These are phyloP conservation scores for Gymnopilus junonius DNA, from an alignment of 768 basidiomycete genomes.

Conservation along the genomic window DNA sequence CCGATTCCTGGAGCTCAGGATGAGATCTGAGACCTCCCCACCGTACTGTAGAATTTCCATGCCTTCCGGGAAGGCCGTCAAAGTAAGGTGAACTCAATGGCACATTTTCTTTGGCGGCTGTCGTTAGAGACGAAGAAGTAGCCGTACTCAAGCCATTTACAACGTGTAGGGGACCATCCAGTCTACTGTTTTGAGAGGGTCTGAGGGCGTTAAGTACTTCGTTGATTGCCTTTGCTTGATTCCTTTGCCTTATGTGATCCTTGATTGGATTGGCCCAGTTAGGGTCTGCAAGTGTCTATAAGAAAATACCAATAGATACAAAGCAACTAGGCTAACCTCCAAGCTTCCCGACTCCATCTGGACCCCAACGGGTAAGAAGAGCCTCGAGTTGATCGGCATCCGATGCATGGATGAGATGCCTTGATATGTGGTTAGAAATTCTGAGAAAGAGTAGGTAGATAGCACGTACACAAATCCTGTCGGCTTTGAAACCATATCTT, in stretches of 20 bases:
- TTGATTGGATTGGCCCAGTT: conserved; percentile 91
- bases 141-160: conserved; percentile 77
- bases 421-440: conserved; percentile 37
- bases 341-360: conserved; percentile 86
- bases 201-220: conserved; percentile 76
- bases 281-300: conserved; percentile 61
- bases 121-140: conserved; percentile 74
- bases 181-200: conserved; percentile 49
- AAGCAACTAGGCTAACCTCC: conserved; percentile 60
- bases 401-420: conserved; percentile 90
- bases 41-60: conserved; percentile 63
- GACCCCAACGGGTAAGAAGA: conserved; percentile 85
- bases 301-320: conserved; percentile 21
- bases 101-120: conserved; percentile 75
- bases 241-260: conserved; percentile 66
- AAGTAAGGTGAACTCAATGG: conserved; percentile 44
- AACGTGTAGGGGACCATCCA: conserved; percentile 63
- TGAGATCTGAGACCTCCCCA: conserved; percentile 68
- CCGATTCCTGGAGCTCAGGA: conserved; percentile 66
- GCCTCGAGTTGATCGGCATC: conserved; percentile 90
- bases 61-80: conserved; percentile 57
- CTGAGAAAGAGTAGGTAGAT: conserved; percentile 22
- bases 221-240: conserved; percentile 75
- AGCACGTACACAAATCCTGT: conserved; percentile 80
- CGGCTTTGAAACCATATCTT: conserved; percentile 88